Evolutionary conservation across 2,329 filamentous ascomycete genomes (phyloP), one percentile per base, ranked within the genome.

Genomic region (Venturia nashicola): DNA sequence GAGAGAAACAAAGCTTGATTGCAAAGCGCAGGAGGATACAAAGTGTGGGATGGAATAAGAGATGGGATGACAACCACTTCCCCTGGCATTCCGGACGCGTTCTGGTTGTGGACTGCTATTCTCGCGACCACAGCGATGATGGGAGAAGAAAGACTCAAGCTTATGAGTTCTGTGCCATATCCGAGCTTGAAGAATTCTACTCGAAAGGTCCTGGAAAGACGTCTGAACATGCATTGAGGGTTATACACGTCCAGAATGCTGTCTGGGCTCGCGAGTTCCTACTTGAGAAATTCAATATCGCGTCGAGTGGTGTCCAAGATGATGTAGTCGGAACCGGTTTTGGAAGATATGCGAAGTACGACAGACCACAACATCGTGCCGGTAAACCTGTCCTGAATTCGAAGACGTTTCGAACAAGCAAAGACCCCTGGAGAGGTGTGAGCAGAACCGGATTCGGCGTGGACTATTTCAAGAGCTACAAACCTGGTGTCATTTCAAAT

Each of bases 221-320:
- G 5, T 16, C 51, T 34, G 46, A 60, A 20, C 59, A 57, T 62
- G 66, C 66, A 55, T 66, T 65, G 44, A 64, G 67, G 48, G 61
- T 67, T 6, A 70, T 69, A 55, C 81, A 83, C 66, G 78, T 82
- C 4, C 81, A 83, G 68, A 82, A 83, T 66, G 80, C 80, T 7
- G 71, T 71, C 8, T 82, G 80, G 79, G 80, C 80, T 0, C 77
- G 75, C 42, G 71, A 71, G 2, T 82, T 77, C 66, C 70, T 83
- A 2, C 70, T 82, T 42, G 72, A 75, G 36, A 83, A 82, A 67
- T 83, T 80, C 72, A 80, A 81, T 63, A 82, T 83, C 65, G 74
- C 79, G 64, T 74, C 79, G 59, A 68, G 70, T 14, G 75, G 74
- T 51, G 32, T 55, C 32, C 51, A 55, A 18, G 72, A 75, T 63